phyloP scores from a whole-genome alignment of 257 asterid species.

The Solanum phureja region DNA sequence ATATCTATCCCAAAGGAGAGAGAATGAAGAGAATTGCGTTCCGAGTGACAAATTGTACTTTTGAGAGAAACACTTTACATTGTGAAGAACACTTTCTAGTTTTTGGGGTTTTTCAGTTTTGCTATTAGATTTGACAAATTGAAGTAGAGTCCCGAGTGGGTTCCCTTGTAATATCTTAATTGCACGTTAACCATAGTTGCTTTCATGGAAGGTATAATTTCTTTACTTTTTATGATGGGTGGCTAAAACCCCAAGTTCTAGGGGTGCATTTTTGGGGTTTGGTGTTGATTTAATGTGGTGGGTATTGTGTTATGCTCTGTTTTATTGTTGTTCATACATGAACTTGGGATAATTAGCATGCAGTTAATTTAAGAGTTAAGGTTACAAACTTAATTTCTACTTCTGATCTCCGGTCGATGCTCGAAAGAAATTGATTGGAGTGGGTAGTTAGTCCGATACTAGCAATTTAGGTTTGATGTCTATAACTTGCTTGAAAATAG shows the following conservation, averaged over 20 bases:
- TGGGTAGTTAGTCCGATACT: neutral
- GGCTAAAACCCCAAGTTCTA: neutral
- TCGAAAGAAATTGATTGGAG: neutral
- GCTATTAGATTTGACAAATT: neutral
- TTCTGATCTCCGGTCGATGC: neutral
- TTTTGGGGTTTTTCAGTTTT: neutral
- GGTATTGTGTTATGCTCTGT: neutral
- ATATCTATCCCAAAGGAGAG: neutral
- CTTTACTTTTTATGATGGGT: neutral
- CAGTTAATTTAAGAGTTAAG: neutral
- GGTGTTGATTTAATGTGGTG: neutral
- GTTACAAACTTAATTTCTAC: neutral
- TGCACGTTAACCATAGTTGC: neutral
- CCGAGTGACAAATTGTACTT: neutral
- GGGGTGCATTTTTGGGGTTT: neutral
- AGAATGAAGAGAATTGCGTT: too few species aligned
- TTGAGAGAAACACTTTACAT: neutral
- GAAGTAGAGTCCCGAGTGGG: neutral
- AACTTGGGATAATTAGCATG: neutral
- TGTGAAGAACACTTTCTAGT: too few species aligned
- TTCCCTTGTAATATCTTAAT: neutral
- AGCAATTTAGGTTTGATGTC: neutral
- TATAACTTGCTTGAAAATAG: neutral
- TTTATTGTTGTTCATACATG: neutral
- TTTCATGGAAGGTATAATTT: neutral